phyloP scores from a whole-genome alignment of 1,284 basidiomycete genomes.

The Ustilago tritici region DNA sequence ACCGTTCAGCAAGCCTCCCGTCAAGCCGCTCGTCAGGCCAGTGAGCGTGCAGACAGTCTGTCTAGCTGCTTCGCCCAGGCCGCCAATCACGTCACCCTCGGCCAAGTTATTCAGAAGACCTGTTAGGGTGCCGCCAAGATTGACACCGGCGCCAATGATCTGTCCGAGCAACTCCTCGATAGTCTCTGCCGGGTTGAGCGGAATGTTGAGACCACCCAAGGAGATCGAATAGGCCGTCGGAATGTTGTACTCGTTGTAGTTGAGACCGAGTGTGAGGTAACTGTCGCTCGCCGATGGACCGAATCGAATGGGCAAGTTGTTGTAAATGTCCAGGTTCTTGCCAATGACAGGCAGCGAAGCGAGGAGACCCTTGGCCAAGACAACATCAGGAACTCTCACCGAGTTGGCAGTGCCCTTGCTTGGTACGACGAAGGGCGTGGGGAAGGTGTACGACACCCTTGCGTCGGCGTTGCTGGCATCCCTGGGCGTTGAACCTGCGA shows the following conservation, averaged over 20 bases:
- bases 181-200: slow-evolving; percentile 16
- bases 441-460: slow-evolving; percentile 46
- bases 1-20: slow-evolving; percentile 17
- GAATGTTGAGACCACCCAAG: slow-evolving; percentile 15
- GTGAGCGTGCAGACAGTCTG: slow-evolving; percentile 19
- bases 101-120: slow-evolving; percentile 10
- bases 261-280: slow-evolving; percentile 46
- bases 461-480: slow-evolving; percentile 40
- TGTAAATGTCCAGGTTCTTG: slow-evolving; percentile 54
- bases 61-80: slow-evolving; percentile 14
- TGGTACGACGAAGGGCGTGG: slow-evolving; percentile 20
- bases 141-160: slow-evolving; percentile 1
- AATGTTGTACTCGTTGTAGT: slow-evolving; percentile 56
- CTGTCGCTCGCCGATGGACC: slow-evolving; percentile 46
- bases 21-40: slow-evolving; percentile 9
- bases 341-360: slow-evolving; percentile 47
- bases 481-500: slow-evolving; percentile 21
- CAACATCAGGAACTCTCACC: slow-evolving; percentile 42
- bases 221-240: slow-evolving; percentile 40
- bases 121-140: slow-evolving; percentile 16
- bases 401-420: slow-evolving; percentile 30
- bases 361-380: slow-evolving; percentile 52
- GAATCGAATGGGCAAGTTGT: slow-evolving; percentile 34
- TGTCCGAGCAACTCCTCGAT: slow-evolving; percentile 20
- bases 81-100: slow-evolving; percentile 28